Conservation (phyloP, 306 rosid genomes). For the Cercis canadensis region DNA sequence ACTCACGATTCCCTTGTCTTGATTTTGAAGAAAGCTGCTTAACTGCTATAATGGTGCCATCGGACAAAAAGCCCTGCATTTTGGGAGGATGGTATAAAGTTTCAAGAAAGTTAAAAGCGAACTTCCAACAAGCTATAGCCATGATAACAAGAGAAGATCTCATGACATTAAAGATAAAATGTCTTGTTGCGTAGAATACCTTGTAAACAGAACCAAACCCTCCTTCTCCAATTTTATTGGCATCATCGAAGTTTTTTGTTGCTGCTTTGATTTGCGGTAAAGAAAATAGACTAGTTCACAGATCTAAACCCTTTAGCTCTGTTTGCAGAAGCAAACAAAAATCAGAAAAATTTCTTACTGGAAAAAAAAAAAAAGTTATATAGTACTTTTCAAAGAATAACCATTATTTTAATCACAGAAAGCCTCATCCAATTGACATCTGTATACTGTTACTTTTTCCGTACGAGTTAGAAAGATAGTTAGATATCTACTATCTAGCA, state of each 20-base stretch:
- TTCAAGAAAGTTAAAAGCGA: background rate
- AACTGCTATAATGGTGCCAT: constrained; percentile 62
- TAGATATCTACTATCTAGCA: background rate
- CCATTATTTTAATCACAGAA: too few species aligned
- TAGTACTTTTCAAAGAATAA: too few species aligned
- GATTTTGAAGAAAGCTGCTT: constrained; percentile 73
- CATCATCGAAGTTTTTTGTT: constrained; percentile 57
- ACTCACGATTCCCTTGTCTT: constrained; percentile 73
- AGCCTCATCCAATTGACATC: too few species aligned
- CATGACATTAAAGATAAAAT: background rate
- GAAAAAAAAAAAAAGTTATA: too few species aligned
- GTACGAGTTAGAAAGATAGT: background rate
- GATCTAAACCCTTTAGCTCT: constrained; percentile 58
- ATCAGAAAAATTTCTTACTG: background rate
- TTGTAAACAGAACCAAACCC: constrained; percentile 80
- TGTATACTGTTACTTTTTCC: too few species aligned
- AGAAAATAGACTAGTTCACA: constrained; percentile 57
- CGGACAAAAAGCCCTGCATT: constrained; percentile 65
- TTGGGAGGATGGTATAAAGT: background rate
- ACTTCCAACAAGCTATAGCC: background rate
- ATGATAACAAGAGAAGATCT: background rate
- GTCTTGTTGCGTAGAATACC: constrained; percentile 40
- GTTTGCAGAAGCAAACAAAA: constrained; percentile 8
- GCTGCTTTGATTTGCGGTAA: constrained; percentile 67
- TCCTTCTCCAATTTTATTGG: constrained; percentile 73